Percentiles rank a stretch among this genome's conserved stretches.
Evolutionary conservation across 352 stramenopile species (phyloP).

Genomic region (Globisporangium apiculatum): DNA sequence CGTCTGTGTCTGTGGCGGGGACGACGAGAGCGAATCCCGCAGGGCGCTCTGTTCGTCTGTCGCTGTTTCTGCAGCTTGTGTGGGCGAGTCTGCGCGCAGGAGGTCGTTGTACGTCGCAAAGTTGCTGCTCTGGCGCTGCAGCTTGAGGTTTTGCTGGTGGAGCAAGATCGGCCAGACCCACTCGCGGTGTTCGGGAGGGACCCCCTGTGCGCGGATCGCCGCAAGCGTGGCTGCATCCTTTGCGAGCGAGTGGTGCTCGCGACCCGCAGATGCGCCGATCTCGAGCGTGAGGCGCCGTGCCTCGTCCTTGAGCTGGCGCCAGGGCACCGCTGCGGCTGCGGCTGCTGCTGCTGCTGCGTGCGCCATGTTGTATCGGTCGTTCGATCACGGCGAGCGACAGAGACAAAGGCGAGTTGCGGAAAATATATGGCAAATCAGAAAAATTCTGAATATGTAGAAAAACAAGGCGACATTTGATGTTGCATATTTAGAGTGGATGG

Average conservation of each 20-base stretch:
- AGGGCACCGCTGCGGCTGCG: constrained; percentile 30
- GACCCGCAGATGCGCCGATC: constrained; percentile 42
- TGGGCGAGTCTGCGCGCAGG: constrained; percentile 18
- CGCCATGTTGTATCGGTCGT: constrained; percentile 12
- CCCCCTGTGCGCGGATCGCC: constrained; percentile 43
- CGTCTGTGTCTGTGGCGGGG: constrained; percentile 2
- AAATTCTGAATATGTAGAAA: too few relatives aligned
- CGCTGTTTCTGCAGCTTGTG: constrained; percentile 5
- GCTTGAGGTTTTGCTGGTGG: constrained; percentile 52
- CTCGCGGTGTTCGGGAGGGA: constrained; percentile 63
- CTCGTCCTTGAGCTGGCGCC: constrained; percentile 60
- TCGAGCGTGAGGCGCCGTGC: constrained; percentile 38
- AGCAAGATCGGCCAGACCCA: constrained; percentile 76
- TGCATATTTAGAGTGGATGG: too few relatives aligned
- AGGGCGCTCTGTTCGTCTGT: constrained; percentile 50
- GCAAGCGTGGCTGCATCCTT: constrained; percentile 36
- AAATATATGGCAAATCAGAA: too few relatives aligned
- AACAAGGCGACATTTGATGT: too few relatives aligned
- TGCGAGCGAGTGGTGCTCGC: constrained; percentile 63
- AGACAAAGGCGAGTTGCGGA: background rate
- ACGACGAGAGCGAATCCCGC: background rate
- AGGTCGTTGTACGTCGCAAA: constrained; percentile 48
- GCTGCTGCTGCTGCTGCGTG: constrained; percentile 2
- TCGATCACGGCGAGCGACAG: constrained; percentile 5
- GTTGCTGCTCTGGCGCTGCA: constrained; percentile 44